phyloP scores from a whole-genome alignment of 805 yeast genomes.

The Candida ovalis region DNA sequence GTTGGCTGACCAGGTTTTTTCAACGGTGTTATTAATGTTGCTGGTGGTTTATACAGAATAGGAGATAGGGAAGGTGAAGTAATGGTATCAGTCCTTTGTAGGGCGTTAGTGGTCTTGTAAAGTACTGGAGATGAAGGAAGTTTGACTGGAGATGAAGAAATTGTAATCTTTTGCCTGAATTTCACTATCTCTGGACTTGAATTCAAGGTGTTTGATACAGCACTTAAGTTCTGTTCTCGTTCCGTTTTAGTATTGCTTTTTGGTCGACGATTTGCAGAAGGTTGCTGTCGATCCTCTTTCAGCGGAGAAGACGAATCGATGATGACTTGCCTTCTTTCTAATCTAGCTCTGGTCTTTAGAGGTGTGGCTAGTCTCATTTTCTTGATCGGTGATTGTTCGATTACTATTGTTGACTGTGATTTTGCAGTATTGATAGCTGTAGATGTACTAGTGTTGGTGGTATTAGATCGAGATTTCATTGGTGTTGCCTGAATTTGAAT shows the following conservation, averaged over 20 bases:
- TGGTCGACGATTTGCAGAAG: neutral
- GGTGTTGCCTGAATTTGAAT: conserved; percentile 32
- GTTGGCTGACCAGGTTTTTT: conserved; percentile 34
- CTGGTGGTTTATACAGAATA: neutral
- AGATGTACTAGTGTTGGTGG: neutral
- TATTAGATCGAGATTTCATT: conserved; percentile 12
- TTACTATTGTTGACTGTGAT: conserved; percentile 2
- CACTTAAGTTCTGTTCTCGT: no score
- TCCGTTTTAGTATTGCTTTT: neutral
- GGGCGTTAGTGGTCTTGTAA: neutral
- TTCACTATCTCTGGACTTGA: conserved; percentile 1
- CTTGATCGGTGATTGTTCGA: conserved; percentile 23
- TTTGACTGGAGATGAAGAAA: conserved; percentile 9
- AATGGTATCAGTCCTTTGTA: neutral
- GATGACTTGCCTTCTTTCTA: conserved; percentile 3
- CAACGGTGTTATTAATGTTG: conserved; percentile 4
- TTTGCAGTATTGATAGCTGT: neutral
- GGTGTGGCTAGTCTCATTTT: conserved; percentile 8
- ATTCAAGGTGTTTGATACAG: no score
- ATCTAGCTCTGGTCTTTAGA: conserved; percentile 2
- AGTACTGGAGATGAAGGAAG: neutral
- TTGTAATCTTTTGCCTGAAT: neutral
- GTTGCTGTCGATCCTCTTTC: neutral
- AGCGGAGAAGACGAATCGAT: conserved; percentile 10
- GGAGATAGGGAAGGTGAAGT: neutral